Conservation (phyloP, 2,329 filamentous ascomycete genomes). For the Westerdykella sp. region DNA sequence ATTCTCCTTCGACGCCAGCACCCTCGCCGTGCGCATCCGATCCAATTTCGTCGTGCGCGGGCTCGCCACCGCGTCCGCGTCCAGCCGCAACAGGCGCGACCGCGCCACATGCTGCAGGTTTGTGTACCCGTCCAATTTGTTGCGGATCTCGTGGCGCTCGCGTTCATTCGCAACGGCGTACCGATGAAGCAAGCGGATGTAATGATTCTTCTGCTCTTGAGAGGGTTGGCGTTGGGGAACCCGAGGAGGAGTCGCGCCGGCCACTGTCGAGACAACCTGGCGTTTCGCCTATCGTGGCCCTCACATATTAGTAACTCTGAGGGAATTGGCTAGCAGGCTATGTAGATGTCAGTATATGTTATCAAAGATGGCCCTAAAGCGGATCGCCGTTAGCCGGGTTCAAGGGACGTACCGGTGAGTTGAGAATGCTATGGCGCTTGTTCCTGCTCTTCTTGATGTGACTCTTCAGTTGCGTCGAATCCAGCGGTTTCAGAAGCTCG, state of each 20-base stretch:
- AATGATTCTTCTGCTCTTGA: conserved; percentile 1
- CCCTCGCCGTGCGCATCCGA: background rate
- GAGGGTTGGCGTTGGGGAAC: background rate
- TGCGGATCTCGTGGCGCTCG: conserved; percentile 9
- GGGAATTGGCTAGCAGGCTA: conserved; percentile 47
- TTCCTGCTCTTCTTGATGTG: conserved; percentile 98
- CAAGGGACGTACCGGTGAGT: conserved; percentile 76
- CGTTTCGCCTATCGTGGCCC: background rate
- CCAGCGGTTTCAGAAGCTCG: conserved; percentile 89
- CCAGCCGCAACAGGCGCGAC: no score
- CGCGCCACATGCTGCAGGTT: no score
- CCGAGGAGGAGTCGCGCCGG: background rate
- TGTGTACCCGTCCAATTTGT: background rate
- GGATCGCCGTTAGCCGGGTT: conserved; percentile 10
- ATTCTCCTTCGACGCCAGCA: background rate
- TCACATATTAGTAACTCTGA: conserved; percentile 43
- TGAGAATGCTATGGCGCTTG: conserved; percentile 89
- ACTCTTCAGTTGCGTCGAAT: conserved; percentile 92
- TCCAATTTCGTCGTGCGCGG: no score
- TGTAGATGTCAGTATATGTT: conserved; percentile 25
- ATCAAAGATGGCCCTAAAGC: conserved; percentile 19
- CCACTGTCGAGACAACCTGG: background rate
- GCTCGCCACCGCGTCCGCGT: no score
- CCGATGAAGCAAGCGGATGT: conserved; percentile 7
- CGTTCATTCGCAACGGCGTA: conserved; percentile 7